Evolutionary conservation across 306 rosid species (phyloP), one percentile per base, ranked within the genome.

Genomic region (Leucaena leucocephala): DNA sequence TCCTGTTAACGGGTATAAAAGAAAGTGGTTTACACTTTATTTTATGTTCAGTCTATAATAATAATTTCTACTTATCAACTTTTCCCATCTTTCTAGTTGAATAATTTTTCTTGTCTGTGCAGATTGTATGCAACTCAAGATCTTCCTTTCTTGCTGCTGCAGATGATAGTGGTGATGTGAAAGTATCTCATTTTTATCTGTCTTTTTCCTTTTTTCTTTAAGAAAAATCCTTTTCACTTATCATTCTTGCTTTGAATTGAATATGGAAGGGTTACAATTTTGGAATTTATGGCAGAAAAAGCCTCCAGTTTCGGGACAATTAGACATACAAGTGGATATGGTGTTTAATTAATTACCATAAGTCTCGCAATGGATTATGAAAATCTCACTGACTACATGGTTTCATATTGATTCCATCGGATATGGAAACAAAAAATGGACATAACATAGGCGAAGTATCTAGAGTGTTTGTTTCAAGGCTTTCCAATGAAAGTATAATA

Each of bases 121-220:
- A 94, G 98, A 86, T 94, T 88, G 81, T 84, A 21, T 92, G 97
- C 87, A 89, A 84, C 87, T 83, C 89, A 33, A 89, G 75, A 78
- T 86, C 97, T 39, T 86, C 97, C 52, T 94, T 92, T 86, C 94
- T 94, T 71, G 98, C 98, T 81, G 97, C 98, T 50, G 92, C 98
- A 19, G 98, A 94, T 59, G 98, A 94, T 81, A 80, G 91, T 6
- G 98, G 98, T 45, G 97, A 94, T 83, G 86, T 94, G 74, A 94
- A 94, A 94, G 98, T 94, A 82, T 84, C 52, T 72, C 62, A 12
- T 52, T 70, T 79, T 69, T 70, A 55, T 76, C 57, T 66, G 49
- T 71, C 21, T 16, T 5, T 35, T 33, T 74, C 17, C 9, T 48
- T 66, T 81, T 68, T 15, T 48, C 58, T 57, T 46, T 57, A 38